Conservation (phyloP, 106 monocot species). For the Dendrobium nobile region DNA sequence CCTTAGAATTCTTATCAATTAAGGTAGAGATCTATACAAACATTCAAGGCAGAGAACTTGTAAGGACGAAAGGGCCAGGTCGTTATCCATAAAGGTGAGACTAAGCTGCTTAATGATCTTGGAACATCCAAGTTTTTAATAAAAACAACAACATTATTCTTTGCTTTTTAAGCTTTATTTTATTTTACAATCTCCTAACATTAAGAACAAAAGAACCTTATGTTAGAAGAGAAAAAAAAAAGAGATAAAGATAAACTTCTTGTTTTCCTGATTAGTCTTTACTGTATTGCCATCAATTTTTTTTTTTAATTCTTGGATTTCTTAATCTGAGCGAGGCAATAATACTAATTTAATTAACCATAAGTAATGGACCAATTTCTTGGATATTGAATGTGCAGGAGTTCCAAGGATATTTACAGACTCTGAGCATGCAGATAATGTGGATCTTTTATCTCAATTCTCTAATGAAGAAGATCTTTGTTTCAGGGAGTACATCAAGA, state of each 20-base stretch:
- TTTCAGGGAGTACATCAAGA: slow-evolving; percentile 33
- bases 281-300: neutral
- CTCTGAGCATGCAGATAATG: slow-evolving; percentile 34
- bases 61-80: neutral
- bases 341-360: neutral
- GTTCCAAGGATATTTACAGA: slow-evolving; percentile 56
- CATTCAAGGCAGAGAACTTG: neutral
- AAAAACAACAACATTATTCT: neutral
- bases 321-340: neutral
- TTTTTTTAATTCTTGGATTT: too few species aligned
- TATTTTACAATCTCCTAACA: too few species aligned
- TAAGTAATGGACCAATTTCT: neutral
- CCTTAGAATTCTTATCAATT: neutral
- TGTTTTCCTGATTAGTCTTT: neutral
- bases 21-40: neutral
- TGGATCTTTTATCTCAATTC: slow-evolving; percentile 19
- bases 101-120: neutral
- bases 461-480: slow-evolving; percentile 23
- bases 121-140: neutral
- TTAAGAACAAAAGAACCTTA: too few species aligned
- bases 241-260: neutral
- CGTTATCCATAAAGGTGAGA: neutral
- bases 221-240: too few species aligned
- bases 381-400: slow-evolving; percentile 27
- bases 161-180: too few species aligned